These are phyloP conservation scores for Verticillium klebahnii DNA, from an alignment of 2,329 filamentous ascomycete genomes.

Conservation along the genomic window DNA sequence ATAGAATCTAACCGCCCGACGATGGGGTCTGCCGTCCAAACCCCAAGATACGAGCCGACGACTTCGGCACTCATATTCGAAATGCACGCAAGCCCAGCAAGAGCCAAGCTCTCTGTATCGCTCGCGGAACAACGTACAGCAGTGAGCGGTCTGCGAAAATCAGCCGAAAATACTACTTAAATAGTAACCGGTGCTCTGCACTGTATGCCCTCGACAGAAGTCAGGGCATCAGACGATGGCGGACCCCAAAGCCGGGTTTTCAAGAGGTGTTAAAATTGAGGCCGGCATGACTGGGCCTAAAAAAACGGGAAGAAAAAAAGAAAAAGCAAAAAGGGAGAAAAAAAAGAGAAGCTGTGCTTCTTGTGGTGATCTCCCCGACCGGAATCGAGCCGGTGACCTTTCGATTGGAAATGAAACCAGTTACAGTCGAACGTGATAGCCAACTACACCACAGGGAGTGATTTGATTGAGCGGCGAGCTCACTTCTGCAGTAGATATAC, in stretches of 20 bases:
- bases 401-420: not conserved
- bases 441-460: not conserved
- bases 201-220: not conserved
- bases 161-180: not conserved
- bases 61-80: not conserved
- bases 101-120: not conserved
- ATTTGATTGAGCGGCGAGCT: not conserved
- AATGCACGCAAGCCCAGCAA: not conserved
- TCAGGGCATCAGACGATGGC: not conserved
- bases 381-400: not conserved
- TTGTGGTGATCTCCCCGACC: not conserved
- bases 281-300: no score
- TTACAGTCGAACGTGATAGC: not conserved
- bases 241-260: no score
- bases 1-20: no score
- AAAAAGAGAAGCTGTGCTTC: not conserved
- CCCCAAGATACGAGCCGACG: not conserved
- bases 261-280: no score
- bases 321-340: no score
- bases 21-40: not conserved
- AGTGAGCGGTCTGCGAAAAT: not conserved
- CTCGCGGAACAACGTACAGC: not conserved
- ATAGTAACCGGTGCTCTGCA: not conserved
- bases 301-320: no score
- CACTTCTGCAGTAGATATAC: not conserved